These are phyloP conservation scores for Geum urbanum DNA, from an alignment of 306 rosid genomes.

Conservation along the genomic window DNA sequence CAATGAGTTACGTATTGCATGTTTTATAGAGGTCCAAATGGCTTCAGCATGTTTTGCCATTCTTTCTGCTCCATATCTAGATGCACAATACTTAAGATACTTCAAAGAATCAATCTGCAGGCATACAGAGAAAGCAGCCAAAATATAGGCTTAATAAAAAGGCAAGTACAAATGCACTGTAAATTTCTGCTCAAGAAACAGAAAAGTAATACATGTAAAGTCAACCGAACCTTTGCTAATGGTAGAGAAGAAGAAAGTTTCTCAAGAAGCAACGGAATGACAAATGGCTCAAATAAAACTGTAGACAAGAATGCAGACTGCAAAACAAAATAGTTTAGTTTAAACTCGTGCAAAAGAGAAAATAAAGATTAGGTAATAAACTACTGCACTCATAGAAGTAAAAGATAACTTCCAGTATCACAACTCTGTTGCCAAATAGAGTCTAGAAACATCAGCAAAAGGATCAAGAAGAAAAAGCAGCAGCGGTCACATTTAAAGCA, in stretches of 20 bases:
- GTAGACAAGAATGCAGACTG: slow-evolving; percentile 78
- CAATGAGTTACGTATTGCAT: slow-evolving; percentile 47
- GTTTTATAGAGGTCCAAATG: slow-evolving; percentile 72
- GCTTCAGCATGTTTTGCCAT: slow-evolving; percentile 59
- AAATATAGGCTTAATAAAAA: not conserved
- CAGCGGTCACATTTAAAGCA: slow-evolving; percentile 22
- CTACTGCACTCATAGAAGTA: not conserved
- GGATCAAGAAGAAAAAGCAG: slow-evolving; percentile 4
- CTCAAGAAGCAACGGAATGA: slow-evolving; percentile 83
- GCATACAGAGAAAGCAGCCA: slow-evolving; percentile 23
- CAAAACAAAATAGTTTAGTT: slow-evolving; percentile 32
- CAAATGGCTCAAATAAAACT: slow-evolving; percentile 76
- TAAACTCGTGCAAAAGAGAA: slow-evolving; percentile 4
- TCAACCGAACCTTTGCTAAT: slow-evolving; percentile 72
- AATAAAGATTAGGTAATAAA: not conserved
- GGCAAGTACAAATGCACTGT: slow-evolving; percentile 2
- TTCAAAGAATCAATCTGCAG: slow-evolving; percentile 83
- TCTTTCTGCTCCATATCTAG: slow-evolving; percentile 76
- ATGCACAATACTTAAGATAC: slow-evolving; percentile 63
- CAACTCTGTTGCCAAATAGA: slow-evolving; percentile 4
- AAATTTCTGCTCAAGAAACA: slow-evolving; percentile 11
- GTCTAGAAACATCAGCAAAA: slow-evolving; percentile 6
- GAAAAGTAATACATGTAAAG: slow-evolving; percentile 19
- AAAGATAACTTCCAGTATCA: not conserved
- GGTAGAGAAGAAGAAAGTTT: slow-evolving; percentile 78